Base-by-base conservation (phyloP, 2,329 filamentous ascomycete genomes). In the Graphilbum sp. region DNA sequence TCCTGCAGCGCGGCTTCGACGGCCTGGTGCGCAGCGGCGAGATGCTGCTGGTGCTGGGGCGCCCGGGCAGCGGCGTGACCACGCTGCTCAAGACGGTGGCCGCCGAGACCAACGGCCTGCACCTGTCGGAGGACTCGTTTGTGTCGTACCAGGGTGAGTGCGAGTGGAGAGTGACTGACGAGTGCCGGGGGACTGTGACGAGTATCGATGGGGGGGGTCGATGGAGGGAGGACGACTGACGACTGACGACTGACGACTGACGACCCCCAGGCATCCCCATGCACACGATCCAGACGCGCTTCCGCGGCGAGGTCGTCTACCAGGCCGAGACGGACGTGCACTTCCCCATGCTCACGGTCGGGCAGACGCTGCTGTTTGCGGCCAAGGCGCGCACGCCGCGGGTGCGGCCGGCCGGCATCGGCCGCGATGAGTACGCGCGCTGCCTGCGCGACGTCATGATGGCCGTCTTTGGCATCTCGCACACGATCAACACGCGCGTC, bases 381-480 rank as follows among this genome's bases (percentile, higher is more conserved):
- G 59, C 79, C 7, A 69, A 70, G 49, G 75, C 74, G 2, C 63
- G 73, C 41, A 79, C 77, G 13, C 38, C 38, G 3, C 34, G 30
- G 15, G n/a, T n/a, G 13, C 33, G 33, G 1, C 38, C 20, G 0
- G 12, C 3, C 8, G 38, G 33, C 20, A 29, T 39, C 12, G 9
- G 11, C 8, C 38, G 38, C 8, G 27, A n/a, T 2, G 19, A 21
- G n/a, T 39, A 39, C 13, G 69, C 71, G 11, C 72, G 77, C 42
- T 60, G 72, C 20, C 66, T 77, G 11, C 67, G 75, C 6, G 74
- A 80, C 0, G 74, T 47, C 5, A 36, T 81, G 5, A 72, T 78
- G 31, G 78, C 79, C 45, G 59, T 85, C 25, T 79, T 82, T 46
- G 75, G 74, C 58, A 79, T 82, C 38, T 66, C 72, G 34, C 77